Base-by-base conservation (phyloP, 1,284 basidiomycete genomes). In the Microbotryum saponariae region DNA sequence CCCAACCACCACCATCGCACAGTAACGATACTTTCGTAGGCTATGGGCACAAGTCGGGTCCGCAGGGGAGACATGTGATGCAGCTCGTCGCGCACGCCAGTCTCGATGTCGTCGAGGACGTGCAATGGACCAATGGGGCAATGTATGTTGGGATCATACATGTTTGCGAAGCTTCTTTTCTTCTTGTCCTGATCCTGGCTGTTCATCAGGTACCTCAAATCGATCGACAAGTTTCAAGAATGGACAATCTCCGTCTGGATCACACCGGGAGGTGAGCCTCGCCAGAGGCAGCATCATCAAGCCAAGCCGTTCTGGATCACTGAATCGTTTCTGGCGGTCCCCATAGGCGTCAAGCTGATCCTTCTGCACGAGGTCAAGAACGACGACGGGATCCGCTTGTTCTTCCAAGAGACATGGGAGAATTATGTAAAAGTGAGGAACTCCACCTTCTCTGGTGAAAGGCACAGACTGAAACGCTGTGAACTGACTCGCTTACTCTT, bases 11-110 rank as follows among this genome's bases (percentile, higher is more conserved):
- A 31, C 31, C 31, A 2, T 31, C 31, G 9, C 31, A 31, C 21
- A 60, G 51, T 14, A 53, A 18, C 20, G 4, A 42, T 18, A 42
- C 37, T 18, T 42, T 42, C 37, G 66, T 65, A 20, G 63, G 66
- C 0, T 70, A 72, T 48, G 68, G 68, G 2, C 61, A 62, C 59
- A 68, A 71, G 68, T 60, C 60, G 47, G 66, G 62, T 18, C 51
- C 63, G 46, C 54, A 61, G 54, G 60, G 67, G 6, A 61, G 88
- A 58, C 89, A 94, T 81, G 88, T 97, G 62, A 87, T 93, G 69
- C 91, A 97, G 79, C 92, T 97, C 87, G 89, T 96, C 71, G 91
- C 91, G 46, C 92, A 96, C 74, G 90, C 90, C 52, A 89, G 87
- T 71, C 77, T 97, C 73, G 92, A 94, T 77, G 85, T 85, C 69